Percentiles rank a stretch among this genome's conserved stretches.
Conservation (phyloP, 352 stramenopile genomes). For the Phytophthora meadii region DNA sequence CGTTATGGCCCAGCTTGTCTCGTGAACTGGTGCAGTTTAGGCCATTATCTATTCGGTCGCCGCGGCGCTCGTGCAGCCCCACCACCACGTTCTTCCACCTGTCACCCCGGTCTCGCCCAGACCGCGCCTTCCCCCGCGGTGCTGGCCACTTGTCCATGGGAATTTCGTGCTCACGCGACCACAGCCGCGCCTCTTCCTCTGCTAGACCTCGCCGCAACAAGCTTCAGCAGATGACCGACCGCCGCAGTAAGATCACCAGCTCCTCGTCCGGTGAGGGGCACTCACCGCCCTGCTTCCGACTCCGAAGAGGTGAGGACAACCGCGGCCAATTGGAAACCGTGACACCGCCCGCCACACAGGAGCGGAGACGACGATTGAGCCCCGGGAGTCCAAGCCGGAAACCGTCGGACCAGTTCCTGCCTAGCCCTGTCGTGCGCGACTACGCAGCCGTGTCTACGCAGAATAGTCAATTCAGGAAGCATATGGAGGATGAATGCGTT, state of each 20-base stretch:
- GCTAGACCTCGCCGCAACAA: slow-evolving; percentile 12
- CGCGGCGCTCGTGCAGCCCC: slow-evolving; percentile 1
- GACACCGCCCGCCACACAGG: slow-evolving; percentile 15
- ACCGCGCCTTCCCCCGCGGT: slow-evolving; percentile 25
- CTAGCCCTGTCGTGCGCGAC: slow-evolving; percentile 63
- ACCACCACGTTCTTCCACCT: slow-evolving; percentile 33
- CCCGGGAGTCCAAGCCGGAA: slow-evolving; percentile 13
- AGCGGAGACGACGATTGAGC: slow-evolving; percentile 22
- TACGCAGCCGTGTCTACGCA: slow-evolving; percentile 81
- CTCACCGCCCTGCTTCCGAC: slow-evolving; percentile 25
- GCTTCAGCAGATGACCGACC: slow-evolving; percentile 24
- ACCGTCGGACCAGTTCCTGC: slow-evolving; percentile 28
- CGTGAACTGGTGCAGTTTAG: slow-evolving; percentile 7
- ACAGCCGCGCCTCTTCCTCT: slow-evolving; percentile 30
- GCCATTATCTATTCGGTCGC: slow-evolving; percentile 15
- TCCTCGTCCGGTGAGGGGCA: slow-evolving; percentile 21
- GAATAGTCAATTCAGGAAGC: slow-evolving; percentile 78
- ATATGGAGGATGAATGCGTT: slow-evolving; percentile 90
- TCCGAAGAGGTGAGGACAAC: slow-evolving; percentile 14
- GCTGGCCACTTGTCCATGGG: slow-evolving; percentile 42
- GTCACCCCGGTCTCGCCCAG: slow-evolving; percentile 10
- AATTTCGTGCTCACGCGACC: slow-evolving; percentile 46
- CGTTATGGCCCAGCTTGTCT: slow-evolving; percentile 16
- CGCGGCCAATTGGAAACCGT: slow-evolving; percentile 6
- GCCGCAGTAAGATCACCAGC: slow-evolving; percentile 28